Conservation (phyloP, 495 filamentous ascomycete genomes). For the Penicillium odoratum region DNA sequence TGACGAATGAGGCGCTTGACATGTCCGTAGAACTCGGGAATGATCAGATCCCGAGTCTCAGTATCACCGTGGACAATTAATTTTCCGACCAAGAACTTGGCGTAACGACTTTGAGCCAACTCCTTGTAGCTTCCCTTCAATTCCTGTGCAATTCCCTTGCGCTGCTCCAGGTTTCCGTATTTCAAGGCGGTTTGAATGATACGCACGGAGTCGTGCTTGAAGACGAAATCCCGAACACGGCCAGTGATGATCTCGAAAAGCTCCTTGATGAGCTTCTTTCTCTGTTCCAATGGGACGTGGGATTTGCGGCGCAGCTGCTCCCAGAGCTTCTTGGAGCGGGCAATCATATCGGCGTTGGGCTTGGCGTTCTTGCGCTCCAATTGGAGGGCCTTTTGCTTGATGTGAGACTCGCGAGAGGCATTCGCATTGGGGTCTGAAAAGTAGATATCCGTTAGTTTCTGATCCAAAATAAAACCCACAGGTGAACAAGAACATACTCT, state of each 20-base stretch:
- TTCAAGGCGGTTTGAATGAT: slow-evolving; percentile 96
- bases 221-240: slow-evolving; percentile 87
- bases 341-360: slow-evolving; percentile 84
- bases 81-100: slow-evolving; percentile 95
- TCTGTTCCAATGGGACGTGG: slow-evolving; percentile 80
- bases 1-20: slow-evolving; percentile 92
- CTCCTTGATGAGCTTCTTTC: slow-evolving; percentile 82
- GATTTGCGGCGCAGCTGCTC: slow-evolving; percentile 89
- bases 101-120: slow-evolving; percentile 90
- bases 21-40: slow-evolving; percentile 92
- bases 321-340: slow-evolving; percentile 95
- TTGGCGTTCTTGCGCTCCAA: slow-evolving; percentile 90
- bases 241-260: slow-evolving; percentile 89
- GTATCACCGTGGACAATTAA: slow-evolving; percentile 84
- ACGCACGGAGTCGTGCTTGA: slow-evolving; percentile 96
- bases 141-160: slow-evolving; percentile 82
- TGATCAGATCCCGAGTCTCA: slow-evolving; percentile 80
- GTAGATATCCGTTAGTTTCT: not conserved
- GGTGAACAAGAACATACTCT: slow-evolving; percentile 27
- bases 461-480: not conserved
- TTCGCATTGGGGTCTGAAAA: slow-evolving; percentile 13
- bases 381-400: slow-evolving; percentile 84
- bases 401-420: slow-evolving; percentile 78
- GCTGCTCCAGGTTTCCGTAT: slow-evolving; percentile 81
- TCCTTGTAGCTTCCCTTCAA: slow-evolving; percentile 80